These are phyloP conservation scores for Neotropicomus parvogracilis DNA, from an alignment of 1,284 basidiomycete genomes.

Conservation along the genomic window DNA sequence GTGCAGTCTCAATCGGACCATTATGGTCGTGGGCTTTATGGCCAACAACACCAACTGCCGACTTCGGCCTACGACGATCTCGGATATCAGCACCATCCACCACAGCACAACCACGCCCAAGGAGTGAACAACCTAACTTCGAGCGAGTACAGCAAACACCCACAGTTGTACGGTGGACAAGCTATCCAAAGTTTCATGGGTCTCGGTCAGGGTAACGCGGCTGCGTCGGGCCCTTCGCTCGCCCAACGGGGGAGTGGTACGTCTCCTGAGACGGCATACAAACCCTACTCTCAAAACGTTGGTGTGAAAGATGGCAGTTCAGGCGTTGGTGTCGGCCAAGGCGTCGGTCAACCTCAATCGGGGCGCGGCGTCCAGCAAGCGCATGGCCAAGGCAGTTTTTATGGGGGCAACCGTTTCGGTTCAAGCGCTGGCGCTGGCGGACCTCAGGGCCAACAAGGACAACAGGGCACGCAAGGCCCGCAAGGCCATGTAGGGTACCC, in stretches of 20 bases:
- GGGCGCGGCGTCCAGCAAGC: conserved; percentile 47
- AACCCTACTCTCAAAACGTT: conserved; percentile 56
- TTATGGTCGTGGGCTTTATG: conserved; percentile 60
- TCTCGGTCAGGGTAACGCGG: conserved; percentile 48
- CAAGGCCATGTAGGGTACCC: conserved; percentile 57
- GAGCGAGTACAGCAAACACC: conserved; percentile 60
- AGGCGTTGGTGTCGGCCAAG: conserved; percentile 44
- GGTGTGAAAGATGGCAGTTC: conserved; percentile 57
- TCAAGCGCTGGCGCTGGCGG: conserved; percentile 42
- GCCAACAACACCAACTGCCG: conserved; percentile 53
- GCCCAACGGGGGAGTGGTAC: conserved; percentile 45
- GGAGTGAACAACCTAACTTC: conserved; percentile 49
- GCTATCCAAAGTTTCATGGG: conserved; percentile 70
- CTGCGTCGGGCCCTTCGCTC: conserved; percentile 45
- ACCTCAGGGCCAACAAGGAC: conserved; percentile 42
- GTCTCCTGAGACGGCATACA: conserved; percentile 71
- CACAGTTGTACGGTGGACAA: conserved; percentile 56
- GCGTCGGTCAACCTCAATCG: conserved; percentile 40
- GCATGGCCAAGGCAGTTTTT: conserved; percentile 50
- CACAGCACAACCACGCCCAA: conserved; percentile 51
- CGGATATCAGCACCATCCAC: conserved; percentile 54
- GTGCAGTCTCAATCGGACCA: conserved; percentile 56
- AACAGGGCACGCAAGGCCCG: conserved; percentile 50
- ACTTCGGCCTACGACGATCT: conserved; percentile 65
- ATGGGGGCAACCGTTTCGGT: conserved; percentile 58